Evolutionary conservation across 1,284 basidiomycete species (phyloP).

Genomic region (Naganishia liquefaciens): DNA sequence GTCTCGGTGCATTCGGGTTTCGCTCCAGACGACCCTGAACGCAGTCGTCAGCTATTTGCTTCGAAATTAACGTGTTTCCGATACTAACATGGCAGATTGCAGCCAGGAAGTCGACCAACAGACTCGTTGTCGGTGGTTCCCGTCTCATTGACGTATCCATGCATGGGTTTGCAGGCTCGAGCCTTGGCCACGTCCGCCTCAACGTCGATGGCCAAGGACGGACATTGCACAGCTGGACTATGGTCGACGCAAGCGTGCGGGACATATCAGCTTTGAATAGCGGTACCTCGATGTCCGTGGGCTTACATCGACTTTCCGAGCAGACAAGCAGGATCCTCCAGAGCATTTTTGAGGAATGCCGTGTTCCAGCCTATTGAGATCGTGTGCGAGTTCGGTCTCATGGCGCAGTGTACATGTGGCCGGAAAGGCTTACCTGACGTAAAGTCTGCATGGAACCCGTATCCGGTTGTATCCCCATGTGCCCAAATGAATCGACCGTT

Average conservation of each 20-base stretch:
- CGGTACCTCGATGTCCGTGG: background rate
- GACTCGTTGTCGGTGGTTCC: constrained; percentile 36
- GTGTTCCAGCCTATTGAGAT: constrained; percentile 41
- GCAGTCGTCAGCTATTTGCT: background rate
- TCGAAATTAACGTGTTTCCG: too few relatives aligned
- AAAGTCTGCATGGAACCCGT: constrained; percentile 24
- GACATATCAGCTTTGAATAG: too few relatives aligned
- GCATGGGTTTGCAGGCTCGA: constrained; percentile 38
- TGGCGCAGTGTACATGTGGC: too few relatives aligned
- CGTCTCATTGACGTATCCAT: constrained; percentile 39
- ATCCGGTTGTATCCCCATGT: constrained; percentile 44
- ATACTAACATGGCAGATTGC: constrained; percentile 41
- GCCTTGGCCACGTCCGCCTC: constrained; percentile 28
- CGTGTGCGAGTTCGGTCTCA: background rate
- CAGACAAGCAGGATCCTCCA: constrained; percentile 41
- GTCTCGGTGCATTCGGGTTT: constrained; percentile 29
- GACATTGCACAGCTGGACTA: constrained; percentile 21
- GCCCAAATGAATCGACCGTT: constrained; percentile 45
- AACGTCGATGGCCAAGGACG: constrained; percentile 21
- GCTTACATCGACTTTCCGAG: constrained; percentile 27
- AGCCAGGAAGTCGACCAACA: constrained; percentile 43
- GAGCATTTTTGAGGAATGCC: constrained; percentile 39
- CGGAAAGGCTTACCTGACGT: constrained; percentile 10
- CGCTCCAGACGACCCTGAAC: constrained; percentile 4
- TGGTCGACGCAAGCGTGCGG: too few relatives aligned